Base-by-base conservation (phyloP, 768 basidiomycete genomes). In the Termitomyces sp. region DNA sequence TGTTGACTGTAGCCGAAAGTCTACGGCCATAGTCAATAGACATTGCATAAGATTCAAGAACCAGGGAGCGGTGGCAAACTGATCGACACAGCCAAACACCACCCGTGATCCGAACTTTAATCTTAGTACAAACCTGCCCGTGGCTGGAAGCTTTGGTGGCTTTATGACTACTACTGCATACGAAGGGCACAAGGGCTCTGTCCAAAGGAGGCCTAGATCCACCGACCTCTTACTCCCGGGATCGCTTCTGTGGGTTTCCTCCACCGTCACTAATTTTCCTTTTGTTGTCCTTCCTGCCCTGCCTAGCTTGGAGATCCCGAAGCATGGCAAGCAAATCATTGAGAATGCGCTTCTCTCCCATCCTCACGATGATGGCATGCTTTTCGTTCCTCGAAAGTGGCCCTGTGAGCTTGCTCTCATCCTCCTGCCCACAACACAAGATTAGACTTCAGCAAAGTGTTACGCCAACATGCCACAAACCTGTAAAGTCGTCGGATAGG, bases 281-380 rank as follows among this genome's bases (percentile, higher is more conserved):
- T 40, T 61, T 59, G 32, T 47, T 60, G 26, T 26, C 52, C 36
- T 55, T 55, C 18, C 57, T 36, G 14, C 37, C 53, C 26, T 48
- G 54, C 26, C 54, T 53, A 20, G 27, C 46, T 24, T 55, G 58
- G 1, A 60, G 37, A 14, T 45, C 56, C 20, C 61, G 52, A 27
- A 75, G 33, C 49, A 67, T 69, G 16, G 62, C 55, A 32, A 73
- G 53, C n/a, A 62, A 56, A 8, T 62, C 66, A 8, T 63, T 55
- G 54, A 95, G 65, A 13, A 94, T 85, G 24, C 80, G 73, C 72
- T 93, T 93, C 74, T 95, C 93, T 4, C 91, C 90, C 10, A 91
- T 68, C 36, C 93, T 80, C 13, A 94, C 91, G 46, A 89, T 72
- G 8, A 87, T 67, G 1, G 93, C 93, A 57, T 86, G 76, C 58